A percentile compares a stretch with the other conserved stretches of the same genome.
These are phyloP conservation scores for Lagenidium giganteum DNA, from an alignment of 352 stramenopile genomes.

Conservation along the genomic window DNA sequence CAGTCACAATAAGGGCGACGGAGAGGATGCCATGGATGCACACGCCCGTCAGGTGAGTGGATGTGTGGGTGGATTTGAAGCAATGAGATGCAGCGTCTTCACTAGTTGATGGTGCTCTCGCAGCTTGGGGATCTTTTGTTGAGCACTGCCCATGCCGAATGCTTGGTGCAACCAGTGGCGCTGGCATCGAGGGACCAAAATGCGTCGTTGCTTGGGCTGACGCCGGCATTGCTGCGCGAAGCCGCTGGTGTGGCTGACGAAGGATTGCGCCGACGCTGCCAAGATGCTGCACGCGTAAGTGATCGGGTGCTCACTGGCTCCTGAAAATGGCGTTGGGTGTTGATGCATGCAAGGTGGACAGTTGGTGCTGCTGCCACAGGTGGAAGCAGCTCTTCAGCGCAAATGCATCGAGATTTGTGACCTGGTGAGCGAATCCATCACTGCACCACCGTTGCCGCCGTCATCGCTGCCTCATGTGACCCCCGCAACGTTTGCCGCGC, in stretches of 20 bases:
- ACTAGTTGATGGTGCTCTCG: neutral
- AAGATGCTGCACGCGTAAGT: conserved; percentile 24
- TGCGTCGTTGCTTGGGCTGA: conserved; percentile 17
- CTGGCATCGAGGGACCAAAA: neutral
- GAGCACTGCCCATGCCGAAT: conserved; percentile 23
- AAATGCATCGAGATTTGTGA: conserved; percentile 30
- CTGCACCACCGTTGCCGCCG: no score
- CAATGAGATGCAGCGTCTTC: neutral
- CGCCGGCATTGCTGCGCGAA: conserved; percentile 11
- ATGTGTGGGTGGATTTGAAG: neutral
- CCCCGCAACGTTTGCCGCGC: no score
- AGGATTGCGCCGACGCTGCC: conserved; percentile 5
- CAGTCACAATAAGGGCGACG: conserved; percentile 15
- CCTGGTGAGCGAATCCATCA: no score
- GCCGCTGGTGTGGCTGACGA: conserved; percentile 16
- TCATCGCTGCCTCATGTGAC: no score
- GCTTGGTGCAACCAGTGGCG: conserved; percentile 11
- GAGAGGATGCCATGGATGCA: conserved; percentile 1
- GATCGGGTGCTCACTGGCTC: neutral
- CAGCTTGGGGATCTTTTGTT: conserved; percentile 24
- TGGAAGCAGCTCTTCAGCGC: conserved; percentile 23
- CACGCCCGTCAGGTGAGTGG: conserved; percentile 10
- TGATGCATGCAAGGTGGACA: neutral
- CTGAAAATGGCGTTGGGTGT: neutral
- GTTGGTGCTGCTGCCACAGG: conserved; percentile 19